These are phyloP conservation scores for Apiotrichum siamense DNA, from an alignment of 1,284 basidiomycete species.

Conservation along the genomic window DNA sequence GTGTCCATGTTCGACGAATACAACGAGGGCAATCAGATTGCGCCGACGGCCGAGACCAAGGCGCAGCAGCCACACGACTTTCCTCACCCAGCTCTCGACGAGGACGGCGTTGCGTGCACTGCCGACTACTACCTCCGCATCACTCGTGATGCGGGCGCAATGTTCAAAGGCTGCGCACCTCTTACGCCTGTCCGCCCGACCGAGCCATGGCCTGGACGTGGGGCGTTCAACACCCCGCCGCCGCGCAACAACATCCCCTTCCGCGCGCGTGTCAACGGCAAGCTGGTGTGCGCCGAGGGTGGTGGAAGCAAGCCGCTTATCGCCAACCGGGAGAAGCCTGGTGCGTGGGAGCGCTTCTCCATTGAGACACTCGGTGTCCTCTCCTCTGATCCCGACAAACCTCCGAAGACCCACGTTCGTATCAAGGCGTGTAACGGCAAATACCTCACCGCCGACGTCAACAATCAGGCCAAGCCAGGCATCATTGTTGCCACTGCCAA, in stretches of 20 bases:
- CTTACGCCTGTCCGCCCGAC: slow-evolving; percentile 5
- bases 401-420: not conserved
- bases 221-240: not conserved
- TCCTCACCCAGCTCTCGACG: slow-evolving; percentile 13
- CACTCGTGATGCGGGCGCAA: slow-evolving; percentile 9
- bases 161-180: slow-evolving; percentile 11
- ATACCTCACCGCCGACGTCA: slow-evolving; percentile 7
- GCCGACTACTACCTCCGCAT: slow-evolving; percentile 21
- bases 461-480: not conserved
- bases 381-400: not conserved
- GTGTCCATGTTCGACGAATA: slow-evolving; percentile 22
- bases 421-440: slow-evolving; percentile 8
- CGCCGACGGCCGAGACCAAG: slow-evolving; percentile 16
- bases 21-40: slow-evolving; percentile 20
- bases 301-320: slow-evolving; percentile 3
- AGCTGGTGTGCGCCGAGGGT: slow-evolving; percentile 11
- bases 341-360: slow-evolving; percentile 7
- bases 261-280: slow-evolving; percentile 7
- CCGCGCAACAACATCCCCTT: not conserved
- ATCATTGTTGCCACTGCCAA: slow-evolving; percentile 4
- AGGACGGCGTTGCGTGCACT: slow-evolving; percentile 16
- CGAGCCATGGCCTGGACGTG: slow-evolving; percentile 15
- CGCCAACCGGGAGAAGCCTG: slow-evolving; percentile 1
- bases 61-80: slow-evolving; percentile 13
- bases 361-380: not conserved